Conservation (phyloP, 1,284 basidiomycete genomes). For the Mrakiaceae sp. region DNA sequence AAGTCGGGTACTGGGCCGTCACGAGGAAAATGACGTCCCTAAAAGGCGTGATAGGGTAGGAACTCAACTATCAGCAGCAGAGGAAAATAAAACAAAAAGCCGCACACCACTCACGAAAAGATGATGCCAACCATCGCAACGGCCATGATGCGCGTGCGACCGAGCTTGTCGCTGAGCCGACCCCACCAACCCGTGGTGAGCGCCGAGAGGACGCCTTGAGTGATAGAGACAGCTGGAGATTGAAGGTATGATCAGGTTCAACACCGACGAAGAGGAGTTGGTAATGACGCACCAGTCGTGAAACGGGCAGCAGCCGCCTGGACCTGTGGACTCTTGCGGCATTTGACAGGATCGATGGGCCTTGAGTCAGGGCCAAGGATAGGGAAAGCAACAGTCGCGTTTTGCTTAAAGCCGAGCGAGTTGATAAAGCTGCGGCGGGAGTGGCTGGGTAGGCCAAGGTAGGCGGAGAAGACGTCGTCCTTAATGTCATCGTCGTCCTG, state of each 20-base stretch:
- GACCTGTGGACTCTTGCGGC: conserved; percentile 59
- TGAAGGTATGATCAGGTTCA: not conserved
- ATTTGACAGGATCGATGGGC: conserved; percentile 37
- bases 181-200: conserved; percentile 85
- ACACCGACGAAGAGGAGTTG: not conserved
- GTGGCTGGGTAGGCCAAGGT: too few relatives aligned
- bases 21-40: conserved; percentile 70
- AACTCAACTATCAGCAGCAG: conserved; percentile 9
- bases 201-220: conserved; percentile 68
- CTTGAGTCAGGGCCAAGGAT: too few relatives aligned
- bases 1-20: conserved; percentile 55
- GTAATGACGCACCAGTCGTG: conserved; percentile 44
- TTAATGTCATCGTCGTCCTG: too few relatives aligned
- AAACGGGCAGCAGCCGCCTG: conserved; percentile 59
- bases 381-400: too few relatives aligned
- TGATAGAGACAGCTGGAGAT: conserved; percentile 49
- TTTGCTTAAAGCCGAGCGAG: too few relatives aligned
- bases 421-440: too few relatives aligned
- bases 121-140: conserved; percentile 58
- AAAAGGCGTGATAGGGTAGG: conserved; percentile 17
- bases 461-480: too few relatives aligned
- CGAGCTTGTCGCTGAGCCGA: conserved; percentile 61
- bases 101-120: conserved; percentile 47
- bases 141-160: conserved; percentile 63
- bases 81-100: conserved; percentile 9